Conservation (phyloP, 208 protist species). For the Acanthamoeba polyphaga region DNA sequence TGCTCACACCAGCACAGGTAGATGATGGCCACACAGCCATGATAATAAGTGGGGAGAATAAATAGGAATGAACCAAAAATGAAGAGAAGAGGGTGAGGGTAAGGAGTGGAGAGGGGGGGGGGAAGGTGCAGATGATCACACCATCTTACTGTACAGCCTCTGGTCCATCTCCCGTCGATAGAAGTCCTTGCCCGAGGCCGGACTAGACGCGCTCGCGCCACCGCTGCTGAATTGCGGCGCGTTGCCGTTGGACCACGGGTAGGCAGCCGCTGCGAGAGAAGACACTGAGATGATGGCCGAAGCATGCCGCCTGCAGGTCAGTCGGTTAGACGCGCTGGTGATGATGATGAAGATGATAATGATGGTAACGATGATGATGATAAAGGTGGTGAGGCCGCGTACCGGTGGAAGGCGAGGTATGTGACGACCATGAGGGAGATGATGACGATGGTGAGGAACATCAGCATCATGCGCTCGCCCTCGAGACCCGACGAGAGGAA, state of each 20-base stretch:
- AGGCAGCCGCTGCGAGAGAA: neutral
- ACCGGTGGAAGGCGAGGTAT: conserved; percentile 21
- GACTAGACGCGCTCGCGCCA: neutral
- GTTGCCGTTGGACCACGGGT: neutral
- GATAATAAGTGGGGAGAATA: neutral
- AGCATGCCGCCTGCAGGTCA: neutral
- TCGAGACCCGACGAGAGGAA: conserved; percentile 38
- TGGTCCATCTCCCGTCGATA: conserved; percentile 51
- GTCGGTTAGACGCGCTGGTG: neutral
- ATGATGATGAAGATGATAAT: neutral
- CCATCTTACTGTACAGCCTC: conserved; percentile 59
- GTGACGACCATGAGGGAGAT: conserved; percentile 28
- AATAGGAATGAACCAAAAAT: neutral
- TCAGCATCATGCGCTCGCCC: conserved; percentile 41
- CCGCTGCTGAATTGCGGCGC: neutral
- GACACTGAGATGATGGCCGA: conserved; percentile 44
- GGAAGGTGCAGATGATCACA: neutral
- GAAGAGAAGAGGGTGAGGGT: neutral
- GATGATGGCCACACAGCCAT: too few species aligned
- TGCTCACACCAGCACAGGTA: too few species aligned
- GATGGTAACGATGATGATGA: neutral
- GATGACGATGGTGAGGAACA: conserved; percentile 32
- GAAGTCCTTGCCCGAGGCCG: conserved; percentile 16
- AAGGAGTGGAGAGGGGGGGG: too few species aligned
- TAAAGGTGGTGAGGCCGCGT: neutral